Evolutionary conservation across 2,329 filamentous ascomycete genomes (phyloP), one percentile per base, ranked within the genome.

Genomic region (Annulohypoxylon truncatum): DNA sequence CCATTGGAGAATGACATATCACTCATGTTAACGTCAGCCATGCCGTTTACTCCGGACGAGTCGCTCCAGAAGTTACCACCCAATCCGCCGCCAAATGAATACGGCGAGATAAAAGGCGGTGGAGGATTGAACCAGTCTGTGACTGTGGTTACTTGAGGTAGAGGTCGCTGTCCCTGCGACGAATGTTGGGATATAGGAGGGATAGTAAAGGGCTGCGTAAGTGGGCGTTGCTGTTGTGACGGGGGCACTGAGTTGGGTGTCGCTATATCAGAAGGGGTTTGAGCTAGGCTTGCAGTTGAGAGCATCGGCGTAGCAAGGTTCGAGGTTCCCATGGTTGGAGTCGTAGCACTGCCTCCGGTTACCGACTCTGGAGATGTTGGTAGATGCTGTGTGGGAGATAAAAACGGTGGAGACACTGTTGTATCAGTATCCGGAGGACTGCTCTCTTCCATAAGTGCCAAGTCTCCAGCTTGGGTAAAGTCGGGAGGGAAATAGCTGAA

Each of bases 401-500:
- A 51, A 22, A 76, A 71, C 1, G 76, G 75, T 6, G 76, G 74
- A 15, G 75, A 77, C 28, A 73, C 61, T 0, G 72, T 73, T 31
- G 68, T 15, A 22, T 77, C 76, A 10, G 72, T 74, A 22, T 73
- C 72, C 7, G 75, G 74, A 13, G 76, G 74, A 10, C 74, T 77
- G 22, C 66, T 67, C 33, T 77, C 75, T 47, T 76, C 67, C 20
- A 60, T 53, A 0, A 73, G 70, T 2, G 77, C 66, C 2, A 80
- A 79, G 18, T 79, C 77, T 15, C 71, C 73, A 1, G 71, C 57
- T n/a, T 80, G 78, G 8, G 74, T 78, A 58, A 77, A 80, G 24
- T 90, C 87, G 1, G 88, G 88, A 8, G 89, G 87, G 68, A 90
- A 90, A 70, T 89, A 88, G 13, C 87, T 90, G 67, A 89, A 88